These are phyloP conservation scores for Cyclotella choctawhatcheeana DNA, from an alignment of 108 stramenopile species.

Conservation along the genomic window DNA sequence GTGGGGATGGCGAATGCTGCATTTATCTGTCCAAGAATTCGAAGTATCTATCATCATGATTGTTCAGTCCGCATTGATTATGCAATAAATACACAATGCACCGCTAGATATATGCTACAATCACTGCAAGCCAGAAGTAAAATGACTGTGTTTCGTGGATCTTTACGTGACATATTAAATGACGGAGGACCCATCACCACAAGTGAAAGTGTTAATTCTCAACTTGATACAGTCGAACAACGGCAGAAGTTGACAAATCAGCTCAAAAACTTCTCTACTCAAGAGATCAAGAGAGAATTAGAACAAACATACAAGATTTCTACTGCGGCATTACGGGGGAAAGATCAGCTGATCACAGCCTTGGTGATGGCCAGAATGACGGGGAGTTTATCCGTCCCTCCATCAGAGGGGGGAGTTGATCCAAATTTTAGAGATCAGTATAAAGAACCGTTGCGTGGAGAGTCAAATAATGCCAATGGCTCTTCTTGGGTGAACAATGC, in stretches of 20 bases:
- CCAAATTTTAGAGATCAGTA: conserved; percentile 18
- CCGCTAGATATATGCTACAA: neutral
- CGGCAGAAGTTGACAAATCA: conserved; percentile 28
- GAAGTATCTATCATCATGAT: neutral
- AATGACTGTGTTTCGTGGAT: neutral
- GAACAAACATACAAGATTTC: conserved; percentile 37
- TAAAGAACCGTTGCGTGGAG: conserved; percentile 3
- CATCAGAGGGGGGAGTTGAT: neutral
- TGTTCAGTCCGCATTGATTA: neutral
- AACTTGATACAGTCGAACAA: conserved; percentile 18
- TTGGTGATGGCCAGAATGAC: conserved; percentile 32
- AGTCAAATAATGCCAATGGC: neutral
- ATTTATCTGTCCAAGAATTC: neutral
- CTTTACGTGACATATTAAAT: conserved; percentile 36
- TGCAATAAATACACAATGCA: neutral
- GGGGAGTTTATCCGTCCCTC: conserved; percentile 8
- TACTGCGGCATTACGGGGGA: conserved; percentile 28
- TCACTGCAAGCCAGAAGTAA: neutral
- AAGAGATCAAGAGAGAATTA: conserved; percentile 41
- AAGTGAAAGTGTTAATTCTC: conserved; percentile 19
- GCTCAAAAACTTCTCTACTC: conserved; percentile 30
- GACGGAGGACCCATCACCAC: conserved; percentile 3
- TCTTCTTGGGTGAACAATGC: conserved; percentile 13
- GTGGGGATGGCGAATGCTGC: conserved; percentile 5
- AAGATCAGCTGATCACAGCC: conserved; percentile 24